Evolutionary conservation across 805 yeast genomes (phyloP), one percentile per base, ranked within the genome.

Genomic region (Kodamaea kakaduensis): DNA sequence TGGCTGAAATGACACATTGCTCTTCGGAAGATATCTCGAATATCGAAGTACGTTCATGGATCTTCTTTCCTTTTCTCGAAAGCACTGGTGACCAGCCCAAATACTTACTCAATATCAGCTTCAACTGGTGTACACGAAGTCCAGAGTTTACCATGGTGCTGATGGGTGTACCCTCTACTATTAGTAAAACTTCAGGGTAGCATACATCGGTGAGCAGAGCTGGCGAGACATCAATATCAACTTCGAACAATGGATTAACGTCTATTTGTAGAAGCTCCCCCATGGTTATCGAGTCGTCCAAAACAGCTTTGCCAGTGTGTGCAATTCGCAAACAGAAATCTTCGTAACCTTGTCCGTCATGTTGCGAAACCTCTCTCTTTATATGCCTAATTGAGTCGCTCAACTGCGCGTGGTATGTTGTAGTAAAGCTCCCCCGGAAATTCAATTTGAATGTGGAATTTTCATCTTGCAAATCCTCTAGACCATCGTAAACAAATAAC

Each of bases 261-360:
- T 36, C 39, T 7, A 36, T 25, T 9, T 13, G 17, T 14, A 36
- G 15, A 10, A 31, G 18, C 16, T 31, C 39, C 7, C 32, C 39
- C 12, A 36, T 15, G 5, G 35, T 25, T 3, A 16, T 17, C 16
- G 17, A 17, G 3, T 31, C 34, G 26, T 32, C 34, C 17, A 9
- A 5, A 4, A 36, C 17, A 2, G 21, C 17, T 20, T 25, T 24
- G 2, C 34, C 35, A 4, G 31, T 19, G 17, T 36, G 39, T 3
- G 35, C 12, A 15, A 32, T 17, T 17, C 27, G 17, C 17, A 27
- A 9, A 3, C n/a, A 9, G 12, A 13, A 27, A 4, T 27, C 12
- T 17, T 27, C 31, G n/a, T n/a, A 16, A 27, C 31, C 17, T 27
- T n/a, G 21, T 13, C 31, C 21, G 18, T 6, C 6, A 12, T 17